Percentiles rank a stretch among this genome's conserved stretches.
Evolutionary conservation across 495 filamentous ascomycete genomes (phyloP).

Genomic region (Tricharina praecox): DNA sequence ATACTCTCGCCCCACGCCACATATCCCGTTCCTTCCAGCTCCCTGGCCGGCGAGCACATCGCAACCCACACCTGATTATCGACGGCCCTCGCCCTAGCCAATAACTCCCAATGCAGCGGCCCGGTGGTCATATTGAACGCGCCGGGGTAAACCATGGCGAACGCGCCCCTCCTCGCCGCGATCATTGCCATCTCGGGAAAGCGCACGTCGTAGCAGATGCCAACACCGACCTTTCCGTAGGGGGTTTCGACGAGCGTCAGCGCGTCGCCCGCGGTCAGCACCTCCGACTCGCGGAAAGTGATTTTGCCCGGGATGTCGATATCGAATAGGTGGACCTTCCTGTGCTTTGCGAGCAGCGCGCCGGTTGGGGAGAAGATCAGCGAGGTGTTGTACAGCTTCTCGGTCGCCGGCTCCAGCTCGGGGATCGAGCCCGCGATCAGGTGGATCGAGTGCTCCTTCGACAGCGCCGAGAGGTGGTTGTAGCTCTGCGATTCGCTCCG

Average conservation of each 20-base stretch:
- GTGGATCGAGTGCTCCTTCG: conserved; percentile 56
- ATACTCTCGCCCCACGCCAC: conserved; percentile 85
- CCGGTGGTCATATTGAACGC: conserved; percentile 94
- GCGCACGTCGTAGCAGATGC: conserved; percentile 93
- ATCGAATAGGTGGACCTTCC: conserved; percentile 97
- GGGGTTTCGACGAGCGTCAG: conserved; percentile 68
- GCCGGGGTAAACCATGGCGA: conserved; percentile 77
- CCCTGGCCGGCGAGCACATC: conserved; percentile 71
- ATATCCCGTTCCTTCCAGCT: conserved; percentile 56
- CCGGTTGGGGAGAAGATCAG: conserved; percentile 68
- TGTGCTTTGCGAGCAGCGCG: conserved; percentile 62
- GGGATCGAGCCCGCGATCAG: conserved; percentile 88
- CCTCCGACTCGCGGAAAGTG: conserved; percentile 74
- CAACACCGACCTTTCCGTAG: conserved; percentile 69
- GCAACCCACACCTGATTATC: conserved; percentile 95
- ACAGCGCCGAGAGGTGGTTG: conserved; percentile 67
- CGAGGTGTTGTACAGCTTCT: conserved; percentile 82
- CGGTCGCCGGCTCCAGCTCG: conserved; percentile 40
- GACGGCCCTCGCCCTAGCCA: conserved; percentile 65
- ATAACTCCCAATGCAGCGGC: conserved; percentile 73
- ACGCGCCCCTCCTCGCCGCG: conserved; percentile 64
- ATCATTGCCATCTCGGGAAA: conserved; percentile 91
- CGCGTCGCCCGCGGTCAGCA: conserved; percentile 65
- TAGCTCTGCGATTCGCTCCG: conserved; percentile 61
- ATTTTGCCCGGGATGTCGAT: conserved; percentile 96